These are phyloP conservation scores for Solanum lignicaule DNA, from an alignment of 257 asterid genomes.

Conservation along the genomic window DNA sequence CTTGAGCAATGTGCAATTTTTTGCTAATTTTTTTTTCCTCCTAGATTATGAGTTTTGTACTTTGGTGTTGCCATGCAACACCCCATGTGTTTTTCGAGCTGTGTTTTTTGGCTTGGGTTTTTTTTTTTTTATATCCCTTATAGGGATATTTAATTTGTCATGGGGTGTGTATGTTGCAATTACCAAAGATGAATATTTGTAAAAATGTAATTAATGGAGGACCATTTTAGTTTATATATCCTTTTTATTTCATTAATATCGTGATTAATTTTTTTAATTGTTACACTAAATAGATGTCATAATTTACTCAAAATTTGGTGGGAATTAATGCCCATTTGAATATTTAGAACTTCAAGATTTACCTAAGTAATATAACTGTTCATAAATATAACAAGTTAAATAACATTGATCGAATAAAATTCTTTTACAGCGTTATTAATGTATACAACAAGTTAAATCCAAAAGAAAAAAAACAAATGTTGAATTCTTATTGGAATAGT, in stretches of 20 bases:
- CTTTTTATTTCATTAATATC: neutral
- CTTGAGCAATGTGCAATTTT: neutral
- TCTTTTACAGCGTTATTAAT: neutral
- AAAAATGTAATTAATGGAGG: neutral
- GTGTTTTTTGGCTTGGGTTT: slow-evolving; percentile 27
- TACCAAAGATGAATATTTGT: neutral
- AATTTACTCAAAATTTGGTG: neutral
- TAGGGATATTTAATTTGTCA: slow-evolving; percentile 1
- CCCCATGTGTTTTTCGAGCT: slow-evolving; percentile 21
- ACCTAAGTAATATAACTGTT: too few species aligned
- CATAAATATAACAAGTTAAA: neutral
- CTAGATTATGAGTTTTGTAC: neutral
- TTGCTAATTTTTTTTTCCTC: neutral
- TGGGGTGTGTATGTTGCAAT: slow-evolving; percentile 9
- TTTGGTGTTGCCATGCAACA: slow-evolving; percentile 2
- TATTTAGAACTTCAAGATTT: neutral
- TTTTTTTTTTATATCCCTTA: neutral
- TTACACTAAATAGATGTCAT: neutral
- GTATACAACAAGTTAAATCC: neutral
- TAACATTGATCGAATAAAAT: neutral
- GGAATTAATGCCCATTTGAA: too few species aligned
- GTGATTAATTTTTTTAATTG: neutral
- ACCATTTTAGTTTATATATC: neutral
- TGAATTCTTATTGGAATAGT: neutral
- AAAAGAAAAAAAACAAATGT: neutral